Conservation (phyloP, 2,329 filamentous ascomycete species). For the Nigrospora osmanthi region DNA sequence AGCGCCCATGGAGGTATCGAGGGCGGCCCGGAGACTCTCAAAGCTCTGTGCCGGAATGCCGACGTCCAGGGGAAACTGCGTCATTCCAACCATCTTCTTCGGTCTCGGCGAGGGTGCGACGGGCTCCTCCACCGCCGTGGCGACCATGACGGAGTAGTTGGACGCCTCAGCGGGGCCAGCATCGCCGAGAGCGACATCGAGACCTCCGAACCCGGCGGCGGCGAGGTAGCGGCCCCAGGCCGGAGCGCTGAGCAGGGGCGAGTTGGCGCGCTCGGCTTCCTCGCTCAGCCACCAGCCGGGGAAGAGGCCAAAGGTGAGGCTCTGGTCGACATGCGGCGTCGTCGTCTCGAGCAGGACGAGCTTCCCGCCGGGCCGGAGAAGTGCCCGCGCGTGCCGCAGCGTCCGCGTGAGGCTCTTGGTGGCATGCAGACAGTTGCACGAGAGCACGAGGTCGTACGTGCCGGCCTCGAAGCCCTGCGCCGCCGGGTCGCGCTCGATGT, state of each 20-base stretch:
- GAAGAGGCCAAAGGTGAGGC: conserved; percentile 8
- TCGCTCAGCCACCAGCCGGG: conserved; percentile 10
- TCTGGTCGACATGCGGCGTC: conserved; percentile 1
- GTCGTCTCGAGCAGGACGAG: conserved; percentile 13
- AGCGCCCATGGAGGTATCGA: no score
- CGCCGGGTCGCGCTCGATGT: conserved; percentile 18
- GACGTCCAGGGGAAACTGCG: not conserved
- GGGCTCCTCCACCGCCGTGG: not conserved
- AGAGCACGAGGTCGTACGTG: conserved; percentile 16
- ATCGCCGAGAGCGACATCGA: no score
- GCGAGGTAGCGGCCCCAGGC: conserved; percentile 12
- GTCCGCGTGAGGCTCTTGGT: conserved; percentile 8
- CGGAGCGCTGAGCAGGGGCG: conserved; percentile 14
- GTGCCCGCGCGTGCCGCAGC: conserved; percentile 9
- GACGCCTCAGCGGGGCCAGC: not conserved
- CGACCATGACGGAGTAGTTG: conserved; percentile 3
- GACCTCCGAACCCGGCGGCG: conserved; percentile 6
- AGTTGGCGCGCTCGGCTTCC: conserved; percentile 4
- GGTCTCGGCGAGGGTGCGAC: not conserved
- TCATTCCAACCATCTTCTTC: not conserved
- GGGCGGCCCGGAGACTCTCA: no score
- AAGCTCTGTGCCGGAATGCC: no score
- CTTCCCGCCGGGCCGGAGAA: conserved; percentile 12
- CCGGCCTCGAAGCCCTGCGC: conserved; percentile 5
- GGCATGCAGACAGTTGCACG: conserved; percentile 14